phyloP scores from a whole-genome alignment of 2,329 filamentous ascomycete species.

The Microdochium bolleyi region DNA sequence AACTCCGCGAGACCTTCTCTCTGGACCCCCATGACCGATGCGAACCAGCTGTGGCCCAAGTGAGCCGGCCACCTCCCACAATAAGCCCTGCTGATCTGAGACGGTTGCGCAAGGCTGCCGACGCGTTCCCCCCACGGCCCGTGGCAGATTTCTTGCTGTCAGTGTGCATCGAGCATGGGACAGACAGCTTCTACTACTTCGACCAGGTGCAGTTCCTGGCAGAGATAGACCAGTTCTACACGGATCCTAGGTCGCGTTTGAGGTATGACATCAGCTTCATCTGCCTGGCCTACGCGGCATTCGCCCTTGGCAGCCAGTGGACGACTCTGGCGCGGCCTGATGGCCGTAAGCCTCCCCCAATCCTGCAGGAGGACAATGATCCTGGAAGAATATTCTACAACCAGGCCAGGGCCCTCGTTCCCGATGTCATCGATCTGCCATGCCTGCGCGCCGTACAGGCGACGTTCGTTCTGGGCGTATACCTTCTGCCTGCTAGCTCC shows the following conservation, averaged over 20 bases:
- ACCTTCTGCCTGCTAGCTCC: conserved; percentile 23
- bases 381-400: conserved; percentile 20
- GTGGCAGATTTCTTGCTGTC: conserved; percentile 19
- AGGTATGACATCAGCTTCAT: conserved; percentile 15
- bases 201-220: conserved; percentile 14
- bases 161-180: conserved; percentile 17
- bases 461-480: conserved; percentile 22
- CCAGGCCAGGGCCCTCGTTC: conserved; percentile 18
- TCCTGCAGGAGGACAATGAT: conserved; percentile 10
- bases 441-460: conserved; percentile 23
- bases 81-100: conserved; percentile 9
- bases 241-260: conserved; percentile 7
- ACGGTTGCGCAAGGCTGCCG: conserved; percentile 12
- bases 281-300: conserved; percentile 15
- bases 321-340: conserved; percentile 18
- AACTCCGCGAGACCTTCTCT: conserved; percentile 17
- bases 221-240: conserved; percentile 17
- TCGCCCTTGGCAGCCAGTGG: conserved; percentile 25
- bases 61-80: conserved; percentile 2
- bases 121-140: conserved; percentile 13
- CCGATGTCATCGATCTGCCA: conserved; percentile 23
- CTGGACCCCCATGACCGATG: conserved; percentile 10
- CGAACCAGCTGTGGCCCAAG: conserved; percentile 12
- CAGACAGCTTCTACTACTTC: conserved; percentile 20
- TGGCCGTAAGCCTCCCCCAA: not conserved